Evolutionary conservation across 768 basidiomycete genomes (phyloP), one percentile per base, ranked within the genome.

Genomic region (Leccinellum albellum): DNA sequence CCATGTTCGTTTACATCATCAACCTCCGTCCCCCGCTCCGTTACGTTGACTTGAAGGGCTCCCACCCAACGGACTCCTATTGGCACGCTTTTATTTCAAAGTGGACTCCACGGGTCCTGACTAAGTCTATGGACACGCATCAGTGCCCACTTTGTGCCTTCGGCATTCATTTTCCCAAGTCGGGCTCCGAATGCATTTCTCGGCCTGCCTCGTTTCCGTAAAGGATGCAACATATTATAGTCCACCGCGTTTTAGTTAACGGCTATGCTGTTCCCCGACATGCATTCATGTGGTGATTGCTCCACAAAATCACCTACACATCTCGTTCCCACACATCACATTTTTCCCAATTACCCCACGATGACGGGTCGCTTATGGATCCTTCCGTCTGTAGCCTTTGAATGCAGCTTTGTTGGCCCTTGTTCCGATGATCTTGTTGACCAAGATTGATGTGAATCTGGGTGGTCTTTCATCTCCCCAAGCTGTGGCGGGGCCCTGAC

Each of bases 1-100:
- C 55, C 53, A 59, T 66, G 68, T 61, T 53, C 50, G 42, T 62
- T 70, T 70, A 70, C 68, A 64, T 66, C 68, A 68, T 50, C 6
- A 23, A 29, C 35, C 49, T 24, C 21, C 55, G 56, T 29, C 24
- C 58, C 59, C 32, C 33, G 24, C 45, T 46, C 45, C n/a, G 13
- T 46, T 46, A 21, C 23, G 24, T 23, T 46, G 50, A 46, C 40
- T 42, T 42, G 40, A 6, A 42, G 20, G 20, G 20, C 20, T 42
- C 40, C 40, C 40, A 42, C 51, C 59, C 49, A 51, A 45, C 37
- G 48, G 24, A 51, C 49, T 54, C 51, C 52, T 50, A 45, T 55
- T 47, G 45, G 54, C 37, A 51, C 24, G 49, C 53, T 47, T 53
- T 56, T 63, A 44, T 61, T 53, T 51, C 33, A 26, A 53, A 37